Evolutionary conservation across 495 filamentous ascomycete genomes (phyloP).

Genomic region (Aspergillus baeticus): DNA sequence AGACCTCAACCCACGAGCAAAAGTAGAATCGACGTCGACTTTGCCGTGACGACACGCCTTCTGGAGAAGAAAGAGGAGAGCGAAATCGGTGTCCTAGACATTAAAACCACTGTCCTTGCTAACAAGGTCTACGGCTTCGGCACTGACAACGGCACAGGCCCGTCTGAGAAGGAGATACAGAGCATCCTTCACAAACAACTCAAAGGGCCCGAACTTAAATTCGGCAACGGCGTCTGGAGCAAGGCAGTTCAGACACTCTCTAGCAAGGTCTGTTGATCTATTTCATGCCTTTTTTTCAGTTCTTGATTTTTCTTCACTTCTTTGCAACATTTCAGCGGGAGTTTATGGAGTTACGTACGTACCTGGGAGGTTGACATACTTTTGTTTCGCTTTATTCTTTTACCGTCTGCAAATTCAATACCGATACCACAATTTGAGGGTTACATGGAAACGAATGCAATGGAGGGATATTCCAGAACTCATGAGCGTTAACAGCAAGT

Average conservation of each 20-base stretch:
- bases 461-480: background rate
- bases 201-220: constrained; percentile 18
- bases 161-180: constrained; percentile 39
- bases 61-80: constrained; percentile 11
- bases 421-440: constrained; percentile 7
- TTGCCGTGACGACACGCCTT: constrained; percentile 35
- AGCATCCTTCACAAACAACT: constrained; percentile 37
- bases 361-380: background rate
- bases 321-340: constrained; percentile 3
- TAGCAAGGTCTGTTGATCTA: constrained; percentile 27
- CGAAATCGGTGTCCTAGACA: constrained; percentile 31
- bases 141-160: constrained; percentile 25
- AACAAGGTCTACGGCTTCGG: constrained; percentile 49
- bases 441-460: background rate
- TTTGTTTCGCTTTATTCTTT: background rate
- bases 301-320: background rate
- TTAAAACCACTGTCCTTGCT: constrained; percentile 41
- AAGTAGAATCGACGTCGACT: constrained; percentile 43
- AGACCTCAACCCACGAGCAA: constrained; percentile 14
- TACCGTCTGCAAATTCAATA: background rate
- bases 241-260: constrained; percentile 39
- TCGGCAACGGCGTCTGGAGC: constrained; percentile 44
- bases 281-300: background rate
- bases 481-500: background rate
- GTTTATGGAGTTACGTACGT: background rate